phyloP scores from a whole-genome alignment of 257 asterid genomes.

The Solanum microdontum region DNA sequence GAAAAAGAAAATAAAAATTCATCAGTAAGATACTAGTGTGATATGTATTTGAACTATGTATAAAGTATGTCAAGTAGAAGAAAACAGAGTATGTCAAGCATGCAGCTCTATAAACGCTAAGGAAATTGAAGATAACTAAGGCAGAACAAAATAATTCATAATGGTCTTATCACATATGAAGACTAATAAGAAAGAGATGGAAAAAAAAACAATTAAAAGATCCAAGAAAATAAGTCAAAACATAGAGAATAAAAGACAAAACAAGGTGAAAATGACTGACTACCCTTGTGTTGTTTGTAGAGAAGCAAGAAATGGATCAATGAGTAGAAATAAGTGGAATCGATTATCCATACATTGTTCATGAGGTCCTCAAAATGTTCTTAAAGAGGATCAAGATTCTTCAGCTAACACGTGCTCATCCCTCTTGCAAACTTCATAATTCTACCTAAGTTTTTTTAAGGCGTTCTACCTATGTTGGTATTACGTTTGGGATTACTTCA shows the following conservation, averaged over 20 bases:
- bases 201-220: background rate
- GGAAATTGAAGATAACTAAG: background rate
- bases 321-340: background rate
- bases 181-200: background rate
- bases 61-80: background rate
- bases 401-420: background rate
- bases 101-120: background rate
- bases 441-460: background rate
- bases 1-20: conserved; percentile 5
- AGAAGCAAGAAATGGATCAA: background rate
- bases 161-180: background rate
- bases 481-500: background rate
- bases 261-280: background rate
- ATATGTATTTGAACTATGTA: background rate
- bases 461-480: background rate
- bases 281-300: background rate
- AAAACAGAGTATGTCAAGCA: background rate
- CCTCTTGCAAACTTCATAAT: background rate
- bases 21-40: background rate
- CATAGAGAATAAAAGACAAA: background rate
- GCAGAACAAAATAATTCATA: background rate
- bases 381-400: background rate
- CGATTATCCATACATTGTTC: background rate
- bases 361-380: background rate
- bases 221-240: background rate